Conservation (phyloP, 257 asterid species). For the Solanum appendiculatum region DNA sequence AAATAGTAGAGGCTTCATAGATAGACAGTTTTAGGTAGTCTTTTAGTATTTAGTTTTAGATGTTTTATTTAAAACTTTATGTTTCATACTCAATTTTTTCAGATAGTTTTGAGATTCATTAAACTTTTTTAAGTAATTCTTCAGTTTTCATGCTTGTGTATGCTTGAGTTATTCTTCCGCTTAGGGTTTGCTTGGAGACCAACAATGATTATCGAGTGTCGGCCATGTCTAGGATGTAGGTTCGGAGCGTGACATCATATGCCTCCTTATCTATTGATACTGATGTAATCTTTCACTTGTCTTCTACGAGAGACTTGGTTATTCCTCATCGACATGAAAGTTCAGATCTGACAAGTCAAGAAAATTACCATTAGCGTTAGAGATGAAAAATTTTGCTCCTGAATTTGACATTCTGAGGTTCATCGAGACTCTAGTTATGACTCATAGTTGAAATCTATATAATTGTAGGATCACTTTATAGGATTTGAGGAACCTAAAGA, state of each 20-base stretch:
- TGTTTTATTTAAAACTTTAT: too few species aligned
- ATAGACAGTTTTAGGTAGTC: too few species aligned
- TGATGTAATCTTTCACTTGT: conserved; percentile 3
- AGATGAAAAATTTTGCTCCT: conserved; percentile 28
- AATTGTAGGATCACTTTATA: background rate
- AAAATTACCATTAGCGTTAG: background rate
- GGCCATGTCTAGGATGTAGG: background rate
- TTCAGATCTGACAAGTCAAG: background rate
- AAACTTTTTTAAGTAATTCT: too few species aligned
- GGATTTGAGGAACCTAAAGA: background rate
- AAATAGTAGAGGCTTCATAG: too few species aligned
- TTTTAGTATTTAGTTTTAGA: too few species aligned
- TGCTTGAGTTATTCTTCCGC: too few species aligned
- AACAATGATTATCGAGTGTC: too few species aligned
- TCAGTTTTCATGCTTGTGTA: too few species aligned
- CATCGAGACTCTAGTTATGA: too few species aligned
- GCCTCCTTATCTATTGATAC: background rate
- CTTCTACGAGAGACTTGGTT: background rate
- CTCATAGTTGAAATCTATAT: background rate
- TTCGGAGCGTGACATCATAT: conserved; percentile 10
- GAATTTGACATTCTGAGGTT: conserved; percentile 45
- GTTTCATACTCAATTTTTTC: too few species aligned
- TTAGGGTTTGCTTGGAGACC: too few species aligned
- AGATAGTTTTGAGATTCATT: too few species aligned
- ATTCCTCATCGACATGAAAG: background rate